These are phyloP conservation scores for Diaporthe sp. DNA, from an alignment of 2,329 filamentous ascomycete genomes.

Conservation along the genomic window DNA sequence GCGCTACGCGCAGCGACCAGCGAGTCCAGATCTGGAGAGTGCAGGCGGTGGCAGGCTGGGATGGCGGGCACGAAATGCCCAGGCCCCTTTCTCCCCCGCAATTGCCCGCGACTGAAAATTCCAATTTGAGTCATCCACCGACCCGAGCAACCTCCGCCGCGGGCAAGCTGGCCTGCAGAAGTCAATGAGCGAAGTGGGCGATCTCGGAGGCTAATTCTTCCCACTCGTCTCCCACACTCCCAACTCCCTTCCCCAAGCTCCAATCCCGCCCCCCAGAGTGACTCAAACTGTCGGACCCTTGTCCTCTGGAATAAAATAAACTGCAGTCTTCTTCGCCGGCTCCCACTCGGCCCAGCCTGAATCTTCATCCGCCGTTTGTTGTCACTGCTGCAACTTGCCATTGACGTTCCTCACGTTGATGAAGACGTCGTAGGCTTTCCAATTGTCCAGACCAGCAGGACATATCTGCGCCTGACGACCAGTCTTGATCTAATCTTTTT, in stretches of 20 bases:
- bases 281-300: slow-evolving; percentile 16
- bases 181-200: slow-evolving; percentile 13
- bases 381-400: slow-evolving; percentile 6
- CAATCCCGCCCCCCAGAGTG: not conserved
- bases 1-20: not conserved
- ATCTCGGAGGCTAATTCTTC: slow-evolving; percentile 28
- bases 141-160: slow-evolving; percentile 7
- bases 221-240: no score
- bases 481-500: slow-evolving; percentile 23
- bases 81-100: slow-evolving; percentile 18
- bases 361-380: slow-evolving; percentile 14
- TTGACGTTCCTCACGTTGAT: slow-evolving; percentile 27
- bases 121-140: slow-evolving; percentile 22
- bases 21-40: not conserved
- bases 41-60: not conserved
- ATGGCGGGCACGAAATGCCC: not conserved
- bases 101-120: slow-evolving; percentile 19
- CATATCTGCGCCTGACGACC: not conserved
- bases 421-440: slow-evolving; percentile 3
- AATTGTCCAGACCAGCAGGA: not conserved
- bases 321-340: slow-evolving; percentile 22
- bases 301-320: slow-evolving; percentile 11
- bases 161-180: not conserved
- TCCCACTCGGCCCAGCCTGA: slow-evolving; percentile 4
- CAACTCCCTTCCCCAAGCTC: not conserved